phyloP scores from a whole-genome alignment of 228 moss, liverwort and hornwort species.

The Sphagnum fallax region DNA sequence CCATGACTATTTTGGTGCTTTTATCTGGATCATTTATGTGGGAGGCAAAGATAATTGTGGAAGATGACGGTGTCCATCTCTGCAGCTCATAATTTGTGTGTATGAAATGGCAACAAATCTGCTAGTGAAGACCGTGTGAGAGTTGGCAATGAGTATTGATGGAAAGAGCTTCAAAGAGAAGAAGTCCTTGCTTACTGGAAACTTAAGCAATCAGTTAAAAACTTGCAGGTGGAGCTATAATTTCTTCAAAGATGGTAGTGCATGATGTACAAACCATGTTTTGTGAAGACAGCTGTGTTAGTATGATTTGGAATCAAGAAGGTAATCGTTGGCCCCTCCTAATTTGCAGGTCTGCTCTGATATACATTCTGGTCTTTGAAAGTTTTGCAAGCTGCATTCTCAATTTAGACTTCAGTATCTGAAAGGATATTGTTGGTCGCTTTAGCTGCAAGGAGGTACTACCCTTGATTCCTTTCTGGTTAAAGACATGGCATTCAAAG shows the following conservation, averaged over 20 bases:
- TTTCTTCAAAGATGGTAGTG: slow-evolving; percentile 93
- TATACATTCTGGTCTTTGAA: too few species aligned
- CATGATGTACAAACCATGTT: slow-evolving; percentile 86
- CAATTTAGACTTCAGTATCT: neutral
- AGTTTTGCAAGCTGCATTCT: too few species aligned
- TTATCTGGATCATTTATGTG: slow-evolving; percentile 90
- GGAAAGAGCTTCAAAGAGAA: slow-evolving; percentile 88
- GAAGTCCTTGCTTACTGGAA: slow-evolving; percentile 78
- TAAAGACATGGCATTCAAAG: slow-evolving; percentile 94
- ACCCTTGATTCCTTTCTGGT: slow-evolving; percentile 98
- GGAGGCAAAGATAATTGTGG: slow-evolving; percentile 94
- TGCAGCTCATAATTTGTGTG: slow-evolving; percentile 82
- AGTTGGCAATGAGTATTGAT: slow-evolving; percentile 87
- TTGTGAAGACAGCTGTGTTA: slow-evolving; percentile 75
- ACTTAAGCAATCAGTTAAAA: slow-evolving; percentile 87
- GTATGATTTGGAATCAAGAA: slow-evolving; percentile 94
- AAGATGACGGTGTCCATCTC: slow-evolving; percentile 83
- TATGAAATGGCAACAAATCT: slow-evolving; percentile 70
- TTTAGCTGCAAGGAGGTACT: slow-evolving; percentile 89
- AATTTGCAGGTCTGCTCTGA: too few species aligned
- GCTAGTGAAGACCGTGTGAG: slow-evolving; percentile 75
- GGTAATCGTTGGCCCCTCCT: slow-evolving; percentile 18
- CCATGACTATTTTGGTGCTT: slow-evolving; percentile 84
- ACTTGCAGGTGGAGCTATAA: slow-evolving; percentile 93
- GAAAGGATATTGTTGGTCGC: neutral